Evolutionary conservation across 2,329 filamentous ascomycete species (phyloP).

Genomic region (Coniochaeta ligniaria): DNA sequence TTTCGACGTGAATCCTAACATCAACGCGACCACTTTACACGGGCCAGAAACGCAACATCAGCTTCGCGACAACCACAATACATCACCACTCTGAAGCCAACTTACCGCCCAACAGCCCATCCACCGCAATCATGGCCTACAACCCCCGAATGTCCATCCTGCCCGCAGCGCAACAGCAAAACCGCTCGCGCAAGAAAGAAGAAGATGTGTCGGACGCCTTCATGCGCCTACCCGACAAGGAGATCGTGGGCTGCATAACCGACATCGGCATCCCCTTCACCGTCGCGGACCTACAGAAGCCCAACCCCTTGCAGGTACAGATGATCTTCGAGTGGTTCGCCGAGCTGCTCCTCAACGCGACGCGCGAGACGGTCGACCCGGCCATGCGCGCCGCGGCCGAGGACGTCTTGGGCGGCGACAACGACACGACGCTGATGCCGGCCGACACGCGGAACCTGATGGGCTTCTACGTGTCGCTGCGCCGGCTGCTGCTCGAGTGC

Average conservation of each 20-base stretch:
- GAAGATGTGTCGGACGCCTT: slow-evolving; percentile 53
- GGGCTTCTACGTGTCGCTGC: slow-evolving; percentile 86
- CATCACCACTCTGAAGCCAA: background rate
- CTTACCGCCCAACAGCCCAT: background rate
- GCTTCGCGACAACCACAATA: background rate
- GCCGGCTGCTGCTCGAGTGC: slow-evolving; percentile 75
- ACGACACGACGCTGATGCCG: slow-evolving; percentile 72
- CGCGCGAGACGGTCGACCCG: slow-evolving; percentile 86
- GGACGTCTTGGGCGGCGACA: slow-evolving; percentile 75
- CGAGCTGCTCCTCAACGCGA: slow-evolving; percentile 87
- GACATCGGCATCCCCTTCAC: slow-evolving; percentile 92
- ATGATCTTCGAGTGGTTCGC: slow-evolving; percentile 98
- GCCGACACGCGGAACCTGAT: slow-evolving; percentile 87
- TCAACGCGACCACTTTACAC: background rate
- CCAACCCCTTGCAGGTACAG: slow-evolving; percentile 89
- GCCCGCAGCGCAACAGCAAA: slow-evolving; percentile 42
- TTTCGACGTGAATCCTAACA: background rate
- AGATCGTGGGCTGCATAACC: slow-evolving; percentile 95
- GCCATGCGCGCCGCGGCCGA: slow-evolving; percentile 90
- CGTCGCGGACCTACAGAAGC: slow-evolving; percentile 82
- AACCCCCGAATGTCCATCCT: slow-evolving; percentile 56
- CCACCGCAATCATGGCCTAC: slow-evolving; percentile 40
- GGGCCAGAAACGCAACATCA: background rate
- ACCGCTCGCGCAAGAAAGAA: slow-evolving; percentile 50
- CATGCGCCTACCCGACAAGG: slow-evolving; percentile 57